phyloP scores from a whole-genome alignment of 2,329 filamentous ascomycete species.

The Fusarium nygamai region DNA sequence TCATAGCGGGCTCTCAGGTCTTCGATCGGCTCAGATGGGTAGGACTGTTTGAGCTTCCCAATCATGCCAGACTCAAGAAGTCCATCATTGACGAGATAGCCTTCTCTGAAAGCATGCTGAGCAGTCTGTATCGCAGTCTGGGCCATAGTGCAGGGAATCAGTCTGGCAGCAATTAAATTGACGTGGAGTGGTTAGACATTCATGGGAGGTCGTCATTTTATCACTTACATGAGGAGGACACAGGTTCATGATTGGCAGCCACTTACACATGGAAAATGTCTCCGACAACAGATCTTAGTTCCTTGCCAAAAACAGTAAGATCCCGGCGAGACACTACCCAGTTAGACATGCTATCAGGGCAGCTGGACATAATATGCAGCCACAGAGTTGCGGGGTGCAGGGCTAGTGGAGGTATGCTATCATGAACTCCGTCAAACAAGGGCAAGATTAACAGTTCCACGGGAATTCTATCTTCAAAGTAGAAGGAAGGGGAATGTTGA shows the following conservation, averaged over 20 bases:
- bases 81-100: constrained; percentile 4
- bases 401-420: background rate
- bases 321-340: constrained; percentile 1
- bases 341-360: background rate
- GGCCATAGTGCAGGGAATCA: background rate
- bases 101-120: background rate
- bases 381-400: background rate
- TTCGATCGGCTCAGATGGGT: background rate
- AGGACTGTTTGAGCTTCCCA: background rate
- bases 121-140: background rate
- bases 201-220: background rate
- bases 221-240: background rate
- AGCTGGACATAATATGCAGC: background rate
- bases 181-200: background rate
- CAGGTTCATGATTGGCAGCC: background rate
- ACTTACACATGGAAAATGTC: background rate
- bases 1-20: background rate
- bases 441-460: background rate
- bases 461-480: background rate
- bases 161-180: background rate
- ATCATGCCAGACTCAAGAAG: constrained; percentile 3
- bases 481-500: background rate
- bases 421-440: background rate
- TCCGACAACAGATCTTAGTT: background rate
- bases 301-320: background rate